These are phyloP conservation scores for Aureobasidium sp. DNA, from an alignment of 2,329 filamentous ascomycete species.

Conservation along the genomic window DNA sequence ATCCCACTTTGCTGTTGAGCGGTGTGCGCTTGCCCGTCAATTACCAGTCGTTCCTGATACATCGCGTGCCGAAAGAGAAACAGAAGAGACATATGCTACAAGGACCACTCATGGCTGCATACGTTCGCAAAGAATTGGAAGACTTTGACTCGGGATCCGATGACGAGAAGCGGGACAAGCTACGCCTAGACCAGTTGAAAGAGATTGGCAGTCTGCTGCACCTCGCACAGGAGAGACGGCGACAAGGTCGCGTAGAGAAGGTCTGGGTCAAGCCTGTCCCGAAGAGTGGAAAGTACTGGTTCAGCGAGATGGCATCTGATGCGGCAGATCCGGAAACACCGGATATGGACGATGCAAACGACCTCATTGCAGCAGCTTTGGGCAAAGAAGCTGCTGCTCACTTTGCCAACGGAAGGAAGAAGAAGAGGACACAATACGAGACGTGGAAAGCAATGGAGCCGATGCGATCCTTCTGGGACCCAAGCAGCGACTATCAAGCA, in stretches of 20 bases:
- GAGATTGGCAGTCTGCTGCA: conserved; percentile 51
- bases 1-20: conserved; percentile 36
- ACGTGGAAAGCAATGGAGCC: conserved; percentile 46
- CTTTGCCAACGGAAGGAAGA: conserved; percentile 15
- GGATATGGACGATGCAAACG: not conserved
- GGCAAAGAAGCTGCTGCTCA: conserved; percentile 22
- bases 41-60: conserved; percentile 48
- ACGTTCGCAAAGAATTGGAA: conserved; percentile 46
- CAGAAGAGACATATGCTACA: conserved; percentile 49
- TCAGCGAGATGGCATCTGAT: conserved; percentile 13
- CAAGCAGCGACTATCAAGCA: conserved; percentile 46
- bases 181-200: conserved; percentile 46
- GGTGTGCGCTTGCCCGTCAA: conserved; percentile 45
- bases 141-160: conserved; percentile 39
- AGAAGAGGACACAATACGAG: conserved; percentile 31
- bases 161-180: conserved; percentile 22
- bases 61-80: conserved; percentile 45
- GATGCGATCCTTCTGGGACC: conserved; percentile 48
- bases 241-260: conserved; percentile 44
- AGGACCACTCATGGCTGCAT: conserved; percentile 49
- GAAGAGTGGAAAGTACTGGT: conserved; percentile 8
- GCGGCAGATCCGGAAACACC: not conserved
- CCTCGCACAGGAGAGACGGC: conserved; percentile 51
- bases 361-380: not conserved
- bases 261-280: conserved; percentile 16